Evolutionary conservation across 352 stramenopile genomes (phyloP).

Genomic region (Globisporangium barbulae): DNA sequence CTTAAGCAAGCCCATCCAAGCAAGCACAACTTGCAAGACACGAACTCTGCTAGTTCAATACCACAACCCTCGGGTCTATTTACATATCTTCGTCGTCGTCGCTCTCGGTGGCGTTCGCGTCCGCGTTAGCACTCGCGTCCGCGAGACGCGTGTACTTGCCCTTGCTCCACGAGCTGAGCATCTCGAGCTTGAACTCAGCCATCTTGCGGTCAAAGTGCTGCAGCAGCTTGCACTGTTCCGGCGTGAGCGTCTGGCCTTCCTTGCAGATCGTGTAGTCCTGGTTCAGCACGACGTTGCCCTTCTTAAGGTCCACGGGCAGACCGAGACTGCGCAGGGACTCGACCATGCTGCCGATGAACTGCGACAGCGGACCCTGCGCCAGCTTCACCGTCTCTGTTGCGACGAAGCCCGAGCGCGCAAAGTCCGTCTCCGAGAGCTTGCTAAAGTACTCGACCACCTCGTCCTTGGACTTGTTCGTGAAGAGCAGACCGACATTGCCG

Average conservation of each 20-base stretch:
- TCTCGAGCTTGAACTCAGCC: conserved; percentile 80
- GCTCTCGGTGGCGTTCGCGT: conserved; percentile 10
- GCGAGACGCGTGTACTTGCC: conserved; percentile 75
- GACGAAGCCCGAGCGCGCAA: conserved; percentile 92
- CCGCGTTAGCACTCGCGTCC: conserved; percentile 30
- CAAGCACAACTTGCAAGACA: background rate
- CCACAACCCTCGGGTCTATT: conserved; percentile 15
- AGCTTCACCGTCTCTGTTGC: conserved; percentile 89
- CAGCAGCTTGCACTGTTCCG: conserved; percentile 96
- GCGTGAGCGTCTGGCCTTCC: conserved; percentile 90
- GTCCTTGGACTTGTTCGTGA: conserved; percentile 90
- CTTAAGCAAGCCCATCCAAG: background rate
- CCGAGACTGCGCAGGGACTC: conserved; percentile 95
- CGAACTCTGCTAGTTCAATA: background rate
- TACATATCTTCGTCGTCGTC: conserved; percentile 35
- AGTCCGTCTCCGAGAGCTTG: conserved; percentile 90
- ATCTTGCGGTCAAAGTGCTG: conserved; percentile 90
- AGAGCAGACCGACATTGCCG: conserved; percentile 94
- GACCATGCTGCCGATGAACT: conserved; percentile 96
- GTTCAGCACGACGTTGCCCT: conserved; percentile 91
- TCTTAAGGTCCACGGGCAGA: conserved; percentile 96
- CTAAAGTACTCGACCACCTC: conserved; percentile 93
- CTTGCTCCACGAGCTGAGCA: conserved; percentile 76
- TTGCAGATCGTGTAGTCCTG: conserved; percentile 94
- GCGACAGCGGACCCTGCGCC: conserved; percentile 83